Percentiles rank a stretch among this genome's conserved stretches.
These are phyloP conservation scores for Neofusicoccum parvum DNA, from an alignment of 2,329 filamentous ascomycete genomes.

Conservation along the genomic window DNA sequence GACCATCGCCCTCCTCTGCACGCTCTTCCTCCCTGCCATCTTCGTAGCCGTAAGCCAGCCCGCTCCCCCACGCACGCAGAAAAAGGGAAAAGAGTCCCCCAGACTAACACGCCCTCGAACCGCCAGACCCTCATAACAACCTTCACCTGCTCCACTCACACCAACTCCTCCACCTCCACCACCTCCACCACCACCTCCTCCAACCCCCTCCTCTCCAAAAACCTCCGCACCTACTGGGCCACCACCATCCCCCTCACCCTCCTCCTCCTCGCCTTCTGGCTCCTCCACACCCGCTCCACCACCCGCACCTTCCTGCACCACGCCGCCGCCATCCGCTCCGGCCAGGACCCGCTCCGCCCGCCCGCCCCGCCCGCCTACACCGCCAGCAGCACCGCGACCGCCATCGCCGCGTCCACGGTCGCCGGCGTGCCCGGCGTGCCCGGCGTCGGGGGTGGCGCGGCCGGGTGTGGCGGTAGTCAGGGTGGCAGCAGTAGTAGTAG, in stretches of 20 bases:
- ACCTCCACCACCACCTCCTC: not conserved
- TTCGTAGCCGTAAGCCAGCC: slow-evolving; percentile 37
- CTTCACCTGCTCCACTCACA: slow-evolving; percentile 10
- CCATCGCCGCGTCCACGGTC: not conserved
- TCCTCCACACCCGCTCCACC: not conserved
- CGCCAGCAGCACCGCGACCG: not conserved
- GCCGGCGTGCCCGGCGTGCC: not conserved
- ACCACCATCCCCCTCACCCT: slow-evolving; percentile 13
- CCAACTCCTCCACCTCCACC: not conserved
- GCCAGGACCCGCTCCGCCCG: not conserved
- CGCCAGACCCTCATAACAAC: slow-evolving; percentile 7
- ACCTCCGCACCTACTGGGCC: slow-evolving; percentile 14
- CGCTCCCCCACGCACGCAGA: not conserved
- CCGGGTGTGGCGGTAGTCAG: not conserved
- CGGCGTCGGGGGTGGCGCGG: not conserved
- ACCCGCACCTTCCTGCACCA: not conserved
- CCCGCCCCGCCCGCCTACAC: not conserved
- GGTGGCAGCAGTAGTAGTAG: not conserved
- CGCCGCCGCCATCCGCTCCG: not conserved
- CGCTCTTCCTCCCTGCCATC: slow-evolving; percentile 45
- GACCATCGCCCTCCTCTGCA: slow-evolving; percentile 43
- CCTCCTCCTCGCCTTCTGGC: not conserved
- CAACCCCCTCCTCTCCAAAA: slow-evolving; percentile 13
- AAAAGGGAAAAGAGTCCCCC: not conserved
- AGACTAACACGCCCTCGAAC: not conserved